A percentile compares a stretch with the other conserved stretches of the same genome.
phyloP scores from a whole-genome alignment of 257 asterid genomes.

The Capsicum baccatum region DNA sequence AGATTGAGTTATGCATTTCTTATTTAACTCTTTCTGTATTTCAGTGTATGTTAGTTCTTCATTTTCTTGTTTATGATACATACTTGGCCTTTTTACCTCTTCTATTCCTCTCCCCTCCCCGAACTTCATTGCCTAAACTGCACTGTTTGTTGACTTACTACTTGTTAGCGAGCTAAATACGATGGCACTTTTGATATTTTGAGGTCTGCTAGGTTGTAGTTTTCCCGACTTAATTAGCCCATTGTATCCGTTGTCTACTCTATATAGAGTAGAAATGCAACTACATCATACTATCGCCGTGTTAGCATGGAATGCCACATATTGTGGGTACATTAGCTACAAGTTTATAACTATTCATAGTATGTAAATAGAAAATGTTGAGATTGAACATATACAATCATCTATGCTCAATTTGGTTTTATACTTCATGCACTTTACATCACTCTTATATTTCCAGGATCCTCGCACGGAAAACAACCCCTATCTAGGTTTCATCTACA shows the following conservation, averaged over 20 bases:
- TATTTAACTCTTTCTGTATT: neutral
- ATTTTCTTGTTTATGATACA: neutral
- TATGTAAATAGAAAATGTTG: neutral
- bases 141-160: neutral
- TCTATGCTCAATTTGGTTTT: neutral
- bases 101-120: neutral
- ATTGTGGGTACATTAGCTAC: slow-evolving; percentile 9
- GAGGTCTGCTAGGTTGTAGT: neutral
- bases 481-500: slow-evolving; percentile 78
- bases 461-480: slow-evolving; percentile 89
- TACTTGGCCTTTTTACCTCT: neutral
- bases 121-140: neutral
- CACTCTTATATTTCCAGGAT: slow-evolving; percentile 50
- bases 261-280: neutral
- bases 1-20: neutral
- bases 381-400: neutral
- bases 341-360: neutral
- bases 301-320: neutral
- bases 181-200: neutral
- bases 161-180: neutral
- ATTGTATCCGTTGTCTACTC: neutral
- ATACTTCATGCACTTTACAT: neutral
- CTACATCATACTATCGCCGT: neutral
- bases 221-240: neutral
- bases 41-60: neutral